A percentile compares a stretch with the other conserved stretches of the same genome.
phyloP scores from a whole-genome alignment of 163 green algal genomes.

The Prototheca wickerhamii region DNA sequence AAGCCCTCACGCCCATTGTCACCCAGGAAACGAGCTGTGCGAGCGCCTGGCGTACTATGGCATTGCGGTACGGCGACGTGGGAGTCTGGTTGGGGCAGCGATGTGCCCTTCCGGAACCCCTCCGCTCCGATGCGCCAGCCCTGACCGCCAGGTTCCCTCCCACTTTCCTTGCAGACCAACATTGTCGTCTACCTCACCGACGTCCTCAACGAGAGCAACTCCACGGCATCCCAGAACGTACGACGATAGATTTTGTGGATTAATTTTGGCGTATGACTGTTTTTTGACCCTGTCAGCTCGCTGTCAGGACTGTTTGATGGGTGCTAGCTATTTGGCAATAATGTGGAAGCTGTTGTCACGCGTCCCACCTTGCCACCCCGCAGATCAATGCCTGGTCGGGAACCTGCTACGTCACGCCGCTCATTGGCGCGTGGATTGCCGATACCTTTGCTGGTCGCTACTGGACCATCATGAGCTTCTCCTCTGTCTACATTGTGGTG shows the following conservation, averaged over 20 bases:
- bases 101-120: background rate
- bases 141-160: too few species aligned
- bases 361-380: background rate
- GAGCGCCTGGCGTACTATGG: conserved; percentile 56
- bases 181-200: conserved; percentile 38
- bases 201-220: conserved; percentile 10
- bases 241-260: background rate
- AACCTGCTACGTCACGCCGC: conserved; percentile 61
- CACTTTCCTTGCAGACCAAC: conserved; percentile 18
- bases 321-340: background rate
- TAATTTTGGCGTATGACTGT: background rate
- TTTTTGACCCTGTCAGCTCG: background rate
- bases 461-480: conserved; percentile 54
- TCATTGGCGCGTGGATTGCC: conserved; percentile 54
- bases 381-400: conserved; percentile 48
- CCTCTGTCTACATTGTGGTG: conserved; percentile 33
- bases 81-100: background rate
- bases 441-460: conserved; percentile 55
- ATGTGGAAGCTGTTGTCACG: background rate
- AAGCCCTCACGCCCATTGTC: background rate
- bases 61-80: background rate
- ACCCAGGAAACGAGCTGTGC: conserved; percentile 54
- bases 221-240: background rate
- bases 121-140: conserved; percentile 5
- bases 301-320: background rate